phyloP scores from a whole-genome alignment of 1,284 basidiomycete species.

The Takashimella tepidaria region DNA sequence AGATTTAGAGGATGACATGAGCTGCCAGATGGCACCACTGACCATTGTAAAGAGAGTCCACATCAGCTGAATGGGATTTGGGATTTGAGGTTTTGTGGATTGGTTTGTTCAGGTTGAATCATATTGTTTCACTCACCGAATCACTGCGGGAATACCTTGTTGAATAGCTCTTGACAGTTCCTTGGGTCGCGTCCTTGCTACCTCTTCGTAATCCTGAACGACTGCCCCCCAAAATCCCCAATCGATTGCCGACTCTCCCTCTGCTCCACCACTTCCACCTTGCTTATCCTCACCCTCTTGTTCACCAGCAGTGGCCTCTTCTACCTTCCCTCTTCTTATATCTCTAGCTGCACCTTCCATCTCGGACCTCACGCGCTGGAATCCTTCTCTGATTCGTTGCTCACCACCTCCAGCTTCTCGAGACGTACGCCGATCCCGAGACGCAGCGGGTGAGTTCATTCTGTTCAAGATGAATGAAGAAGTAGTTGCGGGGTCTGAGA shows the following conservation, averaged over 20 bases:
- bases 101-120: conserved; percentile 29
- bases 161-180: conserved; percentile 86
- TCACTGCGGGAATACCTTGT: conserved; percentile 71
- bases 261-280: background rate
- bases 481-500: conserved; percentile 6
- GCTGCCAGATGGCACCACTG: conserved; percentile 96
- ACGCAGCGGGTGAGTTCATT: conserved; percentile 28
- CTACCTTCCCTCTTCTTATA: conserved; percentile 55
- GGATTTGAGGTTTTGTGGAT: too few species aligned
- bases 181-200: conserved; percentile 70
- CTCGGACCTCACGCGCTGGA: conserved; percentile 41
- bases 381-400: conserved; percentile 35
- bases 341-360: conserved; percentile 46
- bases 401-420: conserved; percentile 33
- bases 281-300: conserved; percentile 2
- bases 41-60: too few species aligned
- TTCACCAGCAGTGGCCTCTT: conserved; percentile 53
- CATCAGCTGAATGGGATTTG: too few species aligned
- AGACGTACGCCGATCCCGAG: conserved; percentile 35
- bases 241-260: conserved; percentile 30
- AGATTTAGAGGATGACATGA: conserved; percentile 95
- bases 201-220: conserved; percentile 82
- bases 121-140: conserved; percentile 29
- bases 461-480: conserved; percentile 22
- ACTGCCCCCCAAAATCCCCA: conserved; percentile 95